These are phyloP conservation scores for Bondarzewia mesenterica DNA, from an alignment of 1,284 basidiomycete genomes.

Conservation along the genomic window DNA sequence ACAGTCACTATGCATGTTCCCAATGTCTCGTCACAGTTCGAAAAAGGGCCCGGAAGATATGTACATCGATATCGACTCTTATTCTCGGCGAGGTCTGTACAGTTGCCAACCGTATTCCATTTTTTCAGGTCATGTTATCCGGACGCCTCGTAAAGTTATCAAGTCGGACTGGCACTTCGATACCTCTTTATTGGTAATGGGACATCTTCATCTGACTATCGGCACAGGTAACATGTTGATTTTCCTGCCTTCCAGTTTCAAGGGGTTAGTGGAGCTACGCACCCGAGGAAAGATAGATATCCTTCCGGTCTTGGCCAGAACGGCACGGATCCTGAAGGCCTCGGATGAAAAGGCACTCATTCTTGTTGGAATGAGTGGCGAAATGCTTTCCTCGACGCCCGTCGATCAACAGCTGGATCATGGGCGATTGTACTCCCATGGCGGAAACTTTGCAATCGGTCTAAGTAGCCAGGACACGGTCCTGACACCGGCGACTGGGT, in stretches of 20 bases:
- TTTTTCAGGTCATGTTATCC: not conserved
- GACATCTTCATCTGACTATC: constrained; percentile 2
- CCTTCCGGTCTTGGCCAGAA: constrained; percentile 7
- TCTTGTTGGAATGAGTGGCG: constrained; percentile 1
- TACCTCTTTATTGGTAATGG: constrained; percentile 1
- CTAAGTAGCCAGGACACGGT: constrained; percentile 10
- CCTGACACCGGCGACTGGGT: constrained; percentile 4
- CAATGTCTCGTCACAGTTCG: constrained; percentile 5
- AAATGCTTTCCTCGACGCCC: not conserved
- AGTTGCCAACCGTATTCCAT: no score
- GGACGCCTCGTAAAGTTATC: no score
- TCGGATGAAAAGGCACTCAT: constrained; percentile 7
- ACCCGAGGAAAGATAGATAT: constrained; percentile 7
- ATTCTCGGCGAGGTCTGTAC: constrained; percentile 9
- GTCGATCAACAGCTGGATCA: constrained; percentile 3
- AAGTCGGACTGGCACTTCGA: no score
- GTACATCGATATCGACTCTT: constrained; percentile 7
- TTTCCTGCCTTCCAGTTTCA: constrained; percentile 11
- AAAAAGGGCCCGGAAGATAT: constrained; percentile 5
- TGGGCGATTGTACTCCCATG: constrained; percentile 4
- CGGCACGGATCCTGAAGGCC: constrained; percentile 5
- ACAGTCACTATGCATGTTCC: not conserved
- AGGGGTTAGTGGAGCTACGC: constrained; percentile 10
- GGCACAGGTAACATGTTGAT: constrained; percentile 10
- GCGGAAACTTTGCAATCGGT: constrained; percentile 8